Base-by-base conservation (phyloP, 2,329 filamentous ascomycete genomes). In the Aureobasidium musti region DNA sequence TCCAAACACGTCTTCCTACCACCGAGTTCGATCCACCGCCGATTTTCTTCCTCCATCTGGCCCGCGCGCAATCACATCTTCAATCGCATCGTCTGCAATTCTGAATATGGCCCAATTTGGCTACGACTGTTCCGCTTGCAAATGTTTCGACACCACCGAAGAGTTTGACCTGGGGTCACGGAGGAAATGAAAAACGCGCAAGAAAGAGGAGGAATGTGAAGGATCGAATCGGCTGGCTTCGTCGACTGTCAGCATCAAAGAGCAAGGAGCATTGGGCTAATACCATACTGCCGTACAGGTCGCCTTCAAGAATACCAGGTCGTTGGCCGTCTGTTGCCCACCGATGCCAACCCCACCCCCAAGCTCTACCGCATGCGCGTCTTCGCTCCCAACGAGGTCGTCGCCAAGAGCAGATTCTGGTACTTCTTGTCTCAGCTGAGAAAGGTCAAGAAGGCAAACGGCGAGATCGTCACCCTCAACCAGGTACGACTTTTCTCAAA, bases 371-470 rank as follows among this genome's bases (percentile, higher is more conserved):
- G 95, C 84, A 99, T 99, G 95, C 93, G 93, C 82, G 97, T 99
- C 83, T 99, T 99, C 83, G 95, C 95, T 75, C 91, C 92, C 77
- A 99, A 99, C 86, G 87, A 89, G 78, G 95, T 97, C 75, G 93
- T 99, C 78, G 95, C 96, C 81, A 99, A 99, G 90, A 97, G 93
- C 81, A 91, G 95, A 80, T 99, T 97, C 91, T 99, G 96, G 96
- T 99, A 99, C 89, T 99, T 99, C 89, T 86, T 99, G 83, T 92
- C 92, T 84, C 96, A 96, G 87, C 88, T 99, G 79, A 90, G 91
- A 82, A 99, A 99, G 90, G 92, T 99, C 87, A 99, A 99, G 93
- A 99, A 99, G 92, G 90, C 94, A 80, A 98, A 96, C 80, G 95
- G 95, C 83, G 95, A 99, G 90, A 97, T 99, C 80, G 92, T 99